Base-by-base conservation (phyloP, 352 stramenopile species). In the Pythium dissimile region DNA sequence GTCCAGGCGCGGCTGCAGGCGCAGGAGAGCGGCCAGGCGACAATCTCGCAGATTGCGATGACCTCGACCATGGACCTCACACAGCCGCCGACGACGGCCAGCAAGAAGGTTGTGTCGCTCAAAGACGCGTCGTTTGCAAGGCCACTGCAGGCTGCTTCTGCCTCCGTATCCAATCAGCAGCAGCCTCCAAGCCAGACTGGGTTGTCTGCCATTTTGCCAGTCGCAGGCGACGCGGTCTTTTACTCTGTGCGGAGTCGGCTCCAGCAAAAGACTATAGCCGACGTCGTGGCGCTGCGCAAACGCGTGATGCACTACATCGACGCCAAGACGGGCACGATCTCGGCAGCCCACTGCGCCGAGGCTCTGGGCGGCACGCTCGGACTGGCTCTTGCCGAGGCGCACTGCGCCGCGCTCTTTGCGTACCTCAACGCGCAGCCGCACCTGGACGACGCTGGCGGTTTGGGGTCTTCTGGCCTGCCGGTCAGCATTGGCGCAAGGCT, bases 321-420 rank as follows among this genome's bases (percentile, higher is more conserved):
- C 35, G 64, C 76, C 50, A 80, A 84, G 62, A 79, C 76, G 2
- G 66, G 70, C 37, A 66, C 64, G 28, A 67, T 88, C 56, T 75
- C 75, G 8, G 72, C 68, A 15, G 49, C 43, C 1, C 71, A 74
- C 34, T 84, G 70, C 26, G 72, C 70, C 23, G 66, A 84, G 5
- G 71, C 59, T 2, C 49, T 88, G 1, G 72, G 62, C 24, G n/a
- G 41, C 2, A 58, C 67, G 2, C 62, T 88, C 4, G 70, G 74
- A 9, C 51, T 86, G 15, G 23, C 65, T 27, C 53, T 88, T 7
- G 67, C 41, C 7, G 78, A 88, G 35, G 27, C 62, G 24, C 71
- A 83, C 47, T 76, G 74, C n/a, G 30, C 71, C n/a, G 58, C 71
- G 21, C 56, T 88, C 35, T 84, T 88, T 15, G 68, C 69, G 16